Evolutionary conservation across 2,329 filamentous ascomycete genomes (phyloP), one percentile per base, ranked within the genome.

Genomic region (Shiraia sp.): DNA sequence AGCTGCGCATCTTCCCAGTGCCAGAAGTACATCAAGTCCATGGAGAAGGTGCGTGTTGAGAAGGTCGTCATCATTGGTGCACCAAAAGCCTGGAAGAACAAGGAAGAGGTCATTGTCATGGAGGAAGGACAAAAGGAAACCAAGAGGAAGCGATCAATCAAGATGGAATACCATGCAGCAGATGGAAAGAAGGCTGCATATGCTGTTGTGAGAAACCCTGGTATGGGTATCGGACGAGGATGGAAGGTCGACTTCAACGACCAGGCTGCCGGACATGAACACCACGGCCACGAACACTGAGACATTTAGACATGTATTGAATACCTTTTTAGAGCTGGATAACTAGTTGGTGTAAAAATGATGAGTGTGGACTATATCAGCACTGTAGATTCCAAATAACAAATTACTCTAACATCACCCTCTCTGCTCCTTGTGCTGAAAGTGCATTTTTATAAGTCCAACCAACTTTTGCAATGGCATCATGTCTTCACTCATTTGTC

Each of bases 1-100:
- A 54, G 47, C n/a, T 80, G 57, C 70, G 79, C 79, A 56, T 79
- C 79, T 4, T 72, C 83, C 50, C 80, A 87, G 69, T 81, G 83
- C 12, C 84, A 86, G 27, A 78, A 80, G 24, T 97, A 90, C 76
- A 72, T 91, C 49, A 88, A 92, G 77, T 77, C 73, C 5, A 95
- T 96, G 86, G 78, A 79, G 22, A 77, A 80, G 31, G 90, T 97
- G 3, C 75, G 79, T 6, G 83, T 97, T 1, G 90, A 96, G 74
- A 90, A 87, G 72, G 80, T 97, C 40, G 77, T 97, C 32, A 59
- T 99, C 34, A 83, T 97, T 14, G 89, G 88, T 31, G 89, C 88
- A 2, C 88, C 90, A 1, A 75, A 78, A 24, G 71, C 74, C 14
- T 96, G 90, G 91, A 79, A 79, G 49, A 74, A 72, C 34, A 86